Conservation (phyloP, 768 basidiomycete genomes). For the Rhizopogon vulgaris region DNA sequence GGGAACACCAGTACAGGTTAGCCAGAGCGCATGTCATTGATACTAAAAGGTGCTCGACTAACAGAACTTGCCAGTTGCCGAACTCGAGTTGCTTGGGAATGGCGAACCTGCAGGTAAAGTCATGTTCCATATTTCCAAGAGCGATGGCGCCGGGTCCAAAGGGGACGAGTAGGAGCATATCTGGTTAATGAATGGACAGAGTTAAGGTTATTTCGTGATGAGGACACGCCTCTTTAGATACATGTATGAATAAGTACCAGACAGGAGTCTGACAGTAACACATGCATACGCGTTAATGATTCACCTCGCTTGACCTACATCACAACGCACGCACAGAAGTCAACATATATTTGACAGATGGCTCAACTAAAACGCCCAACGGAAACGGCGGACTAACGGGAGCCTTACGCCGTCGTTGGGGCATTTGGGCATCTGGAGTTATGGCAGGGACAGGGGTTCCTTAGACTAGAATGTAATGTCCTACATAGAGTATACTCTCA, state of each 20-base stretch:
- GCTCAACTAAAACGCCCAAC: too few species aligned
- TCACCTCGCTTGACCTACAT: too few species aligned
- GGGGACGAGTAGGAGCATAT: not conserved
- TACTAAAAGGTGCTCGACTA: not conserved
- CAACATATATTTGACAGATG: too few species aligned
- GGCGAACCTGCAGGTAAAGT: slow-evolving; percentile 25
- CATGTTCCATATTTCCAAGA: slow-evolving; percentile 20
- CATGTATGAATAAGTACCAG: not conserved
- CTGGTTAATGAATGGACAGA: not conserved
- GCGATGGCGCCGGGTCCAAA: slow-evolving; percentile 3
- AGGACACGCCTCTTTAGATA: not conserved
- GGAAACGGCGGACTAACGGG: too few species aligned
- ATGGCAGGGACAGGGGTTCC: too few species aligned
- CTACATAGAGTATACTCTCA: too few species aligned
- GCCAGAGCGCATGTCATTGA: slow-evolving; percentile 5
- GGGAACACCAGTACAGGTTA: slow-evolving; percentile 24
- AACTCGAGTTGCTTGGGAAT: slow-evolving; percentile 25
- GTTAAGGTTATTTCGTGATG: not conserved
- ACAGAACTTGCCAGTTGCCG: slow-evolving; percentile 14
- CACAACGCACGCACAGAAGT: too few species aligned
- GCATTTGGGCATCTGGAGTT: too few species aligned
- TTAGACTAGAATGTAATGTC: too few species aligned
- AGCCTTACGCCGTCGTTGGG: too few species aligned
- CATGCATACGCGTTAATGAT: too few species aligned
- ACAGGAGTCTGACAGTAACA: too few species aligned